Base-by-base conservation (phyloP, 2,329 filamentous ascomycete genomes). In the Colletotrichum noveboracense region DNA sequence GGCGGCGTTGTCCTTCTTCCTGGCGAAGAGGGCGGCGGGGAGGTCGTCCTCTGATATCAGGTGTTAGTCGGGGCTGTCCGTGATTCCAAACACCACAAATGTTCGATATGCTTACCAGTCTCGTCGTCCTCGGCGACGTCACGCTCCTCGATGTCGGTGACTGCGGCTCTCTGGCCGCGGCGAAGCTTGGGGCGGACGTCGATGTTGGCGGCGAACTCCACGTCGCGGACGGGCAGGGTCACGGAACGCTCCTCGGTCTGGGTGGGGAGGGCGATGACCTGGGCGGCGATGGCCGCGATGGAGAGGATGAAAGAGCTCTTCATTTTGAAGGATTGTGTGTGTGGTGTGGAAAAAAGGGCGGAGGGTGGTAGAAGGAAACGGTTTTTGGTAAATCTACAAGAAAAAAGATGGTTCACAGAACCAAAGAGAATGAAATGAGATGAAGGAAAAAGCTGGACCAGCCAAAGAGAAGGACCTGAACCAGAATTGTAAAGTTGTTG, bases 261-360 rank as follows among this genome's bases (percentile, higher is more conserved):
- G 32, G 73, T 62, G 6, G 74, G 74, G 43, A 74, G 69, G 30
- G 76, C 74, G 48, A 76, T 69, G n/a, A 74, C 76, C n/a, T 76
- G 70, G 66, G 76, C 70, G 32, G 76, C 76, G 32, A 77, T 65
- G 21, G 74, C 76, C 74, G 70, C 76, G 55, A 77, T 65, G 36
- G 76, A 76, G 14, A 76, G 43, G 18, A 76, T 56, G 24, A 77
- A 55, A 38, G 76, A 66, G 61, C 74, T 76, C 76, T 77, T 77
- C 76, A 77, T 77, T 62, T 52, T 74, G 55, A n/a, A 62, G 28
- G 66, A 66, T 30, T 73, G 28, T 56, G 32, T 67, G 14, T 24
- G 32, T n/a, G 30, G 28, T 48, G 14, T 24, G 24, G 5, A 26
- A 13, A 67, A 68, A 52, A 18, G 16, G 24, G 8, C 13, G 21